Percentiles rank a stretch among this genome's conserved stretches.
Evolutionary conservation across 192 early-diverging fungal species (phyloP).

Genomic region (Umbelopsis ramanniana): DNA sequence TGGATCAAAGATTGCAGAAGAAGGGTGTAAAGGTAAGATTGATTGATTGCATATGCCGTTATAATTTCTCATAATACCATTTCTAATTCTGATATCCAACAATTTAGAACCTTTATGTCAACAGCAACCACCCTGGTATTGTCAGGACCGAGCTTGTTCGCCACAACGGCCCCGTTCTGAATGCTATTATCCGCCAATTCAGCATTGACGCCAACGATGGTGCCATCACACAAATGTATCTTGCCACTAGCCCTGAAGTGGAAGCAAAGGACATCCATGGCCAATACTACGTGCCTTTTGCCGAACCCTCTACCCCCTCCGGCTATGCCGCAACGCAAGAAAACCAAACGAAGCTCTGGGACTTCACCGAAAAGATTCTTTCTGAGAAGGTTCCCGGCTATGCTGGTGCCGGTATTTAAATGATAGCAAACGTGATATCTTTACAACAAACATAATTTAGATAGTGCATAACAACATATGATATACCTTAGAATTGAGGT

Average conservation of each 20-base stretch:
- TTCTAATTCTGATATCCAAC: neutral
- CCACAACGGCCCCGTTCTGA: neutral
- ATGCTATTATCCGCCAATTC: conserved; percentile 18
- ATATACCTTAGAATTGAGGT: too few relatives aligned
- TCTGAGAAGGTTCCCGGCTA: conserved; percentile 41
- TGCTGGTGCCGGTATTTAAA: conserved; percentile 24
- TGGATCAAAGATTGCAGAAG: conserved; percentile 26
- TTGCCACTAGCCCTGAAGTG: conserved; percentile 57
- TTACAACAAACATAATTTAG: too few relatives aligned
- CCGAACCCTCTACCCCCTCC: neutral
- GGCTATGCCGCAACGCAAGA: neutral
- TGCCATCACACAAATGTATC: conserved; percentile 50
- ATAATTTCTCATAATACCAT: neutral
- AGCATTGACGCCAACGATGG: conserved; percentile 42
- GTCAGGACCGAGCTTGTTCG: conserved; percentile 33
- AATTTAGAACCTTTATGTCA: conserved; percentile 30
- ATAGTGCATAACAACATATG: too few relatives aligned
- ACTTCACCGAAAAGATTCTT: conserved; percentile 36
- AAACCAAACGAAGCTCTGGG: conserved; percentile 28
- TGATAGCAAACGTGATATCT: too few relatives aligned
- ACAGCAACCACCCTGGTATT: conserved; percentile 36
- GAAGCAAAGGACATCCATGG: conserved; percentile 46
- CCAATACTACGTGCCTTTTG: conserved; percentile 36
- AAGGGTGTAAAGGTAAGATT: conserved; percentile 33
- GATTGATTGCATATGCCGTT: neutral